Evolutionary conservation across 495 filamentous ascomycete species (phyloP), one percentile per base, ranked within the genome.

Genomic region (Rusavskia elegans): DNA sequence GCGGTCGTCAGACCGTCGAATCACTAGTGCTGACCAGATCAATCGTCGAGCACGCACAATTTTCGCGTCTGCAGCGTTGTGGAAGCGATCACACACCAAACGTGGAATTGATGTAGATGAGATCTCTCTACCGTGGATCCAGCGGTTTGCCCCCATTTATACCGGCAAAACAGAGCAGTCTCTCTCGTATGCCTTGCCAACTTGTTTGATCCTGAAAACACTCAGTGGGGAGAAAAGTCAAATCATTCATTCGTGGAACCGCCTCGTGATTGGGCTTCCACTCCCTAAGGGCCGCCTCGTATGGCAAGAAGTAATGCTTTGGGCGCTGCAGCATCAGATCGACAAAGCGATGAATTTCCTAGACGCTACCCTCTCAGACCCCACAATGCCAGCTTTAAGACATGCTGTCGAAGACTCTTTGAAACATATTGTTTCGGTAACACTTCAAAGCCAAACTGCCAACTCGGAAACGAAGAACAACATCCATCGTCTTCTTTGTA

Each of bases 261-360:
- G n/a, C 8, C 13, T 42, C n/a, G 4, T 7, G 5, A 42, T 17
- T 42, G n/a, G n/a, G 8, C 39, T 17, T 19, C 39, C 39, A 16
- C 14, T 38, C 14, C 36, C 42, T n/a, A 19, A 16, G n/a, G 6
- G 20, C 44, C 23, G 23, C 8, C 23, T 11, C 8, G 6, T 59
- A 36, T 85, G 81, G 81, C 65, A 67, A 32, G 56, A 66, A 2
- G 52, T 80, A 23, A 75, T 82, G 49, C 62, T 77, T 17, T 71
- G 69, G 59, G 61, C 77, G 25, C 56, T 85, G 25, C 57, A 67
- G n/a, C 66, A 70, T 46, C 62, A 63, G 27, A 73, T 72, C 0
- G 55, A 64, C 19, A 54, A 59, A 30, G 61, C 73, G 3, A 59
- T 73, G 27, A 61, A 66, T 13, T 71, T 83, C 48, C 58, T 85